Base-by-base conservation (phyloP, 2,329 filamentous ascomycete species). In the Fusarium acutatum region DNA sequence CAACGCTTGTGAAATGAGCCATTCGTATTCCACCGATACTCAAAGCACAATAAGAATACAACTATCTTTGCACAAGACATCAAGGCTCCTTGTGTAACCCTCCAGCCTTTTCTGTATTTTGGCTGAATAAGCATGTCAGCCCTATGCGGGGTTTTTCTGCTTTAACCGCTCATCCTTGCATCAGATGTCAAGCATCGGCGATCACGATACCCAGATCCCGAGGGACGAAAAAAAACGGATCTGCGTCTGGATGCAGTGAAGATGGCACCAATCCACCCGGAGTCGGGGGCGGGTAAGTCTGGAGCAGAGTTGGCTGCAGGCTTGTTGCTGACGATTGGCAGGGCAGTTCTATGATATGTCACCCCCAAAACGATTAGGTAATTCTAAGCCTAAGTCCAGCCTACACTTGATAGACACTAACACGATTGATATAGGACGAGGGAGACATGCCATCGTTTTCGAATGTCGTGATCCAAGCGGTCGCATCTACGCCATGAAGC, bases 401-500 rank as follows among this genome's bases (percentile, higher is more conserved):
- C 20, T 37, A 28, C 10, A 17, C 15, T 18, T n/a, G 34, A 18
- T 10, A 17, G 8, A 10, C 6, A n/a, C 46, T 67, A 32, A 68
- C 5, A 15, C 24, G 6, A 5, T n/a, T 10, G 12, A 14, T 9
- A 4, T 9, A 72, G 69, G 69, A 6, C 53, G 53, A n/a, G 69
- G 69, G 5, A 64, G 69, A 11, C 69, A 69, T 30, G 58, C 57
- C 0, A n/a, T 72, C 5, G 58, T 72, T 1, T 64, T 72, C 3
- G 64, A 73, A 52, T 70, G 64, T 10, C 40, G 20, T 13, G 57
- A 46, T 6, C 24, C 64, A 12, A 40, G 15, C 17, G 44, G 35
- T 13, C 28, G 41, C 22, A 22, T 60, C 9, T 73, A 58, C 4
- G 69, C 69, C 3, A 70, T 72, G 49, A 73, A 72, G 4, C 32